These are phyloP conservation scores for Mrakia blollopis DNA, from an alignment of 768 basidiomycete genomes.

Conservation along the genomic window DNA sequence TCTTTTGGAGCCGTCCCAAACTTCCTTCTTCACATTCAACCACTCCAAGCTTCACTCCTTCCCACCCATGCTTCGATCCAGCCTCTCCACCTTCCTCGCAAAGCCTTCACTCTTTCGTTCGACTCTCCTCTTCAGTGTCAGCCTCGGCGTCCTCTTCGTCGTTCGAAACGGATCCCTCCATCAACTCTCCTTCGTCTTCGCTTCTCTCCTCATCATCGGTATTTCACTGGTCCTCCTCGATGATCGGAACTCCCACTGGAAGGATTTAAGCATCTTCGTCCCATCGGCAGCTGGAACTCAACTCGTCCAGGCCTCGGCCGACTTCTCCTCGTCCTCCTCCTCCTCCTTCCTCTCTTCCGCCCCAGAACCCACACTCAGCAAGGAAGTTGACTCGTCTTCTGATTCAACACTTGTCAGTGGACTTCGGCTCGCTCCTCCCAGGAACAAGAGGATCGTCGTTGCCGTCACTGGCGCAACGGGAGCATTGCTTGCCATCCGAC, in stretches of 20 bases:
- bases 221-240: not conserved
- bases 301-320: not conserved
- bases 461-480: slow-evolving; percentile 25
- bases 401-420: not conserved
- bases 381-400: not conserved
- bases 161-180: not conserved
- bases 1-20: too few species aligned
- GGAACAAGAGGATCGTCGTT: slow-evolving; percentile 18
- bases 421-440: not conserved
- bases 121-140: not conserved
- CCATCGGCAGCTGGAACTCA: too few species aligned
- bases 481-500: slow-evolving; percentile 10
- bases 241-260: not conserved
- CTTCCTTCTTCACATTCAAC: too few species aligned
- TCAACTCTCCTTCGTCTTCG: not conserved
- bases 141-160: not conserved
- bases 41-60: too few species aligned
- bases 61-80: too few species aligned
- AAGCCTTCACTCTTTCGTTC: not conserved
- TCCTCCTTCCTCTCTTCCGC: too few species aligned
- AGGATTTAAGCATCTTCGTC: not conserved
- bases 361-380: not conserved
- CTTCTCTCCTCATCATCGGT: not conserved
- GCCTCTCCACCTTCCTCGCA: not conserved
- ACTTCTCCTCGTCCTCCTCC: not conserved